phyloP scores from a whole-genome alignment of 2,329 filamentous ascomycete genomes.

The Chaetomium sp. region DNA sequence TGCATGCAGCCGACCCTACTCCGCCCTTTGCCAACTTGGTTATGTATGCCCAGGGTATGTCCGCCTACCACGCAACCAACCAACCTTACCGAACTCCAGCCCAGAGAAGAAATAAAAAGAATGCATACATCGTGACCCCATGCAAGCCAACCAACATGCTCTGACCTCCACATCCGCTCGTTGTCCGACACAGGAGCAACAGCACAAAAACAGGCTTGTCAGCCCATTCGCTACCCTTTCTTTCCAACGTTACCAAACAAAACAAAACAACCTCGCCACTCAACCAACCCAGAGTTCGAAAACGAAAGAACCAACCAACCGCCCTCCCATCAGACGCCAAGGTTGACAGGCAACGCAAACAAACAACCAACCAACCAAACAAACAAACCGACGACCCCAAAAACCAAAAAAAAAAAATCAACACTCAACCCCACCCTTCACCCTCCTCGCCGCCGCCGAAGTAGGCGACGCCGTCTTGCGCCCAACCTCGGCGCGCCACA shows the following conservation, averaged over 20 bases:
- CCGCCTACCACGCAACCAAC: neutral
- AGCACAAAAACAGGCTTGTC: neutral
- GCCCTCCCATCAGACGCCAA: neutral
- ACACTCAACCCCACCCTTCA: neutral
- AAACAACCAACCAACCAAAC: neutral
- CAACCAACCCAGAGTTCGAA: neutral
- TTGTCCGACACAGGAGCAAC: neutral
- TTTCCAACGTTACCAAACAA: neutral
- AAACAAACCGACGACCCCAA: neutral
- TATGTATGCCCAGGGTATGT: neutral
- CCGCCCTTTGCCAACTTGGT: neutral
- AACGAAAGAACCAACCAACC: neutral
- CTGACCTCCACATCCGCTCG: neutral
- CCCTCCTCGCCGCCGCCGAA: neutral
- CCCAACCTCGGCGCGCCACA: constrained; percentile 36
- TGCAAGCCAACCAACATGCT: constrained; percentile 1
- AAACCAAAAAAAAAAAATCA: neutral
- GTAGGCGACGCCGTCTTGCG: neutral
- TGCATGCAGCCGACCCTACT: neutral
- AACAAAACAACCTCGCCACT: neutral
- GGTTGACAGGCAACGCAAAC: neutral
- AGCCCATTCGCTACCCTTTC: neutral
- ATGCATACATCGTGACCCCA: neutral
- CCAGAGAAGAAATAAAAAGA: neutral
- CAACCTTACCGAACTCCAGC: neutral